Evolutionary conservation across 2,329 filamentous ascomycete genomes (phyloP).

Genomic region (Colletotrichum sp.): DNA sequence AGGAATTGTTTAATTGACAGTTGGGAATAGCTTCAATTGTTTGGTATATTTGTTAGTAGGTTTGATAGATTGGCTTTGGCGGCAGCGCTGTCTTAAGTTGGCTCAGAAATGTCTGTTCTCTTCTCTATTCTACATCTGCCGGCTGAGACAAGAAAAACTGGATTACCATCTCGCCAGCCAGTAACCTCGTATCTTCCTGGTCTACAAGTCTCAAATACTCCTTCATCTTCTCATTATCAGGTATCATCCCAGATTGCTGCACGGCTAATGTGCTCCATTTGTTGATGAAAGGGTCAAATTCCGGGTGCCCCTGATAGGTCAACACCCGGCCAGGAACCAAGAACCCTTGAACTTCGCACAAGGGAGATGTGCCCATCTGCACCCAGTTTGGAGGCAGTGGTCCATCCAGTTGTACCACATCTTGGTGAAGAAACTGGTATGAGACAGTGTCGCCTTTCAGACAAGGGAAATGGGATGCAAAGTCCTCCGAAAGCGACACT

Average conservation of each 20-base stretch:
- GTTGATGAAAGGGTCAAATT: constrained; percentile 46
- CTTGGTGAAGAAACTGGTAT: constrained; percentile 42
- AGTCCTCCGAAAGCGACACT: constrained; percentile 25
- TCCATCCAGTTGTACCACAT: constrained; percentile 27
- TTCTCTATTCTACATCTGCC: background rate
- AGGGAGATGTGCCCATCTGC: constrained; percentile 25
- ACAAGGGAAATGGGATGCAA: constrained; percentile 18
- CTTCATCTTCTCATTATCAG: background rate
- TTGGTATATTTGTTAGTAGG: no score
- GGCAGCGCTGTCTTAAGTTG: no score
- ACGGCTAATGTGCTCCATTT: constrained; percentile 31
- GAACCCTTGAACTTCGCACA: constrained; percentile 42
- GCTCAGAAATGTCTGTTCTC: background rate
- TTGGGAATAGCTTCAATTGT: no score
- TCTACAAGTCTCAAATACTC: constrained; percentile 9
- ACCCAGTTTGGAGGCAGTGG: constrained; percentile 19
- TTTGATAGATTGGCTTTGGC: no score
- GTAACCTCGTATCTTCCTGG: constrained; percentile 21
- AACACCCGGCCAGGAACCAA: constrained; percentile 40
- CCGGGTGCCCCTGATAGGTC: constrained; percentile 46
- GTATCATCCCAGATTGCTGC: constrained; percentile 32
- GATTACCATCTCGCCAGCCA: constrained; percentile 23
- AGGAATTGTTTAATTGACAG: no score
- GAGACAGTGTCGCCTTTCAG: constrained; percentile 12
- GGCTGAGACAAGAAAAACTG: constrained; percentile 20